Evolutionary conservation across 2,329 filamentous ascomycete genomes (phyloP).

Genomic region (Cordyceps cateniannulata): DNA sequence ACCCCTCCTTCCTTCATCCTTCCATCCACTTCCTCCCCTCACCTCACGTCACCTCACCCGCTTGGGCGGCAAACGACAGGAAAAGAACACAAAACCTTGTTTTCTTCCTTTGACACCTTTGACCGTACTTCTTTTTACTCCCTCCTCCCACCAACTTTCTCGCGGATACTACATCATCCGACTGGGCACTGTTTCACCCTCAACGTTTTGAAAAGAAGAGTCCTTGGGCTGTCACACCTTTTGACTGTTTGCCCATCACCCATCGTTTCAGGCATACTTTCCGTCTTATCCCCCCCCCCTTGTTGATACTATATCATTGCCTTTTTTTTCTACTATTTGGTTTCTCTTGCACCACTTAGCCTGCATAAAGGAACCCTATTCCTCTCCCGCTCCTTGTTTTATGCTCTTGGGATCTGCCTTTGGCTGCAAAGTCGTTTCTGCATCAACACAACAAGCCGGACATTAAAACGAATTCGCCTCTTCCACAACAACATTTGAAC

Average conservation of each 20-base stretch:
- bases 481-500: too few relatives aligned
- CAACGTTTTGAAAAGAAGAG: background rate
- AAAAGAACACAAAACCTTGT: background rate
- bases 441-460: background rate
- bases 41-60: background rate
- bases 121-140: background rate
- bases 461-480: too few relatives aligned
- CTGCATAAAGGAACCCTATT: background rate
- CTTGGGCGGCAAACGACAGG: background rate
- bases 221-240: background rate
- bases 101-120: background rate
- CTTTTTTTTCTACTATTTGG: background rate
- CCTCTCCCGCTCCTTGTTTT: background rate
- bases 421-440: background rate
- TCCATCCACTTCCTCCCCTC: background rate
- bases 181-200: background rate
- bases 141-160: background rate
- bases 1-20: too few relatives aligned
- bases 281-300: background rate
- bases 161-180: background rate
- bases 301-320: background rate
- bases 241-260: background rate
- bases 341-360: background rate
- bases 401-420: background rate
- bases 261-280: background rate